Conservation (phyloP, 805 yeast species). For the Hermanozyma aechmeae region DNA sequence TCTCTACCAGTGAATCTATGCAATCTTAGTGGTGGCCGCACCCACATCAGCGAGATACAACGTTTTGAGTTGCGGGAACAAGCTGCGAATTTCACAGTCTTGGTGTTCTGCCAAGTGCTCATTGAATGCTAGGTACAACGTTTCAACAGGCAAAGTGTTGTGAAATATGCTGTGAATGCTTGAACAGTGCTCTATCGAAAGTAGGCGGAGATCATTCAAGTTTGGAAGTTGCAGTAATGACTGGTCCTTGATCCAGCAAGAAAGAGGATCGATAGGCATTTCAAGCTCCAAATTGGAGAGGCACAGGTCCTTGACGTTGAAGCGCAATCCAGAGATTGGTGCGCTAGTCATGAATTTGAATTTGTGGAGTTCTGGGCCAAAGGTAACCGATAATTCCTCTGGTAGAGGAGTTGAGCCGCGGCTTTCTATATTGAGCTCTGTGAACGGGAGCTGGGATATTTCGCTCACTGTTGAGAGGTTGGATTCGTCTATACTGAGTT, state of each 20-base stretch:
- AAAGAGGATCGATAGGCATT: not conserved
- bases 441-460: no score
- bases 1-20: not conserved
- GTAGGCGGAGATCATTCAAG: not conserved
- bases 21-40: not conserved
- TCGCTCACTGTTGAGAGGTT: no score
- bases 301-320: no score
- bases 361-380: no score
- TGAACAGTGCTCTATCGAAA: not conserved
- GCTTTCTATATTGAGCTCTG: no score
- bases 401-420: no score
- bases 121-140: not conserved
- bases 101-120: not conserved
- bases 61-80: not conserved
- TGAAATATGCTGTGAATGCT: not conserved
- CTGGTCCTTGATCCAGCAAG: not conserved
- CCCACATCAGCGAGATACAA: not conserved
- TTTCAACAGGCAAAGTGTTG: not conserved
- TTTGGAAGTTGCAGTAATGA: not conserved
- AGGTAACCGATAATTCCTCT: no score
- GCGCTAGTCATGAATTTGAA: no score
- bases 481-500: no score
- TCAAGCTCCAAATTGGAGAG: not conserved
- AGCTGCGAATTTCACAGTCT: not conserved
- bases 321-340: no score